Evolutionary conservation across 2,329 filamentous ascomycete genomes (phyloP).

Genomic region (Penicillium sp.): DNA sequence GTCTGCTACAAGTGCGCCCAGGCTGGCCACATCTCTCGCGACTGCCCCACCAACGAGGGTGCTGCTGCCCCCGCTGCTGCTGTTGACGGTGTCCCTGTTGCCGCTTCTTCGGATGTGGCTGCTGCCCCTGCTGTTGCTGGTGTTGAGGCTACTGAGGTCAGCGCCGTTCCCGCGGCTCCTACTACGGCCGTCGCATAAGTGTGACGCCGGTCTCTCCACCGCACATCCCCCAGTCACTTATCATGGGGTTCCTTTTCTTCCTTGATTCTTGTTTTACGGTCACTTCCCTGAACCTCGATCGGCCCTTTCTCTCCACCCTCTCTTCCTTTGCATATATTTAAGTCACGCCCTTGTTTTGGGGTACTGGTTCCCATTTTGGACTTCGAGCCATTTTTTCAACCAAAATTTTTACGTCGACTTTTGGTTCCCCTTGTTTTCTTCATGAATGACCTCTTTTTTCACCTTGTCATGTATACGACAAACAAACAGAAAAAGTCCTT

Average conservation of each 20-base stretch:
- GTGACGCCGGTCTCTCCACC: constrained; percentile 12
- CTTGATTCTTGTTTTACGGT: constrained; percentile 31
- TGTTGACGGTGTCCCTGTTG: constrained; percentile 22
- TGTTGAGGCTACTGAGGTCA: constrained; percentile 33
- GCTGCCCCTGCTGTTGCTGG: constrained; percentile 37
- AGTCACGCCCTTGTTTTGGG: constrained; percentile 22
- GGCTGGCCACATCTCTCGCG: constrained; percentile 91
- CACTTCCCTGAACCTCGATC: constrained; percentile 25
- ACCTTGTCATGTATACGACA: constrained; percentile 42
- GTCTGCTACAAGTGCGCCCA: constrained; percentile 98
- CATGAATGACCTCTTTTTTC: constrained; percentile 24
- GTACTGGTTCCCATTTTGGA: background rate
- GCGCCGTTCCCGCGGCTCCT: constrained; percentile 33
- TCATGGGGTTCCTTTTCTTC: constrained; percentile 12
- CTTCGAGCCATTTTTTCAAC: background rate
- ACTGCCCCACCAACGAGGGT: constrained; percentile 72
- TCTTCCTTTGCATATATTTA: constrained; percentile 43
- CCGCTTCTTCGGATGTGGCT: constrained; percentile 24
- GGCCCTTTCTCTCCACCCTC: constrained; percentile 25
- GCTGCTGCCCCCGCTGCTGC: constrained; percentile 35
- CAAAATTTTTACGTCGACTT: background rate
- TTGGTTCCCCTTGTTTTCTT: constrained; percentile 23
- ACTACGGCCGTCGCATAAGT: constrained; percentile 46
- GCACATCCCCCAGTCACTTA: constrained; percentile 6
- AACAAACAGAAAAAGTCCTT: constrained; percentile 34